A percentile compares a stretch with the other conserved stretches of the same genome.
phyloP scores from a whole-genome alignment of 1,139 yeast genomes.

The Hyphopichia wangnamkhiaoensis region DNA sequence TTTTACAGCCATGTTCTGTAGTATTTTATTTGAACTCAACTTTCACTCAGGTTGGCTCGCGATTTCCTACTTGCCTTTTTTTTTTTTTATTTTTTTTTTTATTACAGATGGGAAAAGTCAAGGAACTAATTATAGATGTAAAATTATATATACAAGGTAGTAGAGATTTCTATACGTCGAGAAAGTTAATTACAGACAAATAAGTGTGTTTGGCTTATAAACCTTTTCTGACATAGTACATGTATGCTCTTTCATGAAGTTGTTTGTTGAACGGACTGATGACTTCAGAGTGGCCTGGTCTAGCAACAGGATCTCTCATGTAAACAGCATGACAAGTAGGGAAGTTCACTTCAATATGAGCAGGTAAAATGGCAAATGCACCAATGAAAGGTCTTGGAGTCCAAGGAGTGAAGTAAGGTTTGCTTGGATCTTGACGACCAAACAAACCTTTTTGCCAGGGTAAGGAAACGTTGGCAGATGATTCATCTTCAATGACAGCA shows the following conservation, averaged over 20 bases:
- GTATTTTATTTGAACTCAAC: neutral
- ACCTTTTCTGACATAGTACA: conserved; percentile 87
- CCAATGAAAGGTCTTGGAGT: conserved; percentile 90
- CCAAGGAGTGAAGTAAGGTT: conserved; percentile 96
- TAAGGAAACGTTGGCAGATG: conserved; percentile 48
- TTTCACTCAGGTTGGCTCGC: neutral
- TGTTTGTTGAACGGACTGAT: conserved; percentile 84
- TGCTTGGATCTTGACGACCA: conserved; percentile 76
- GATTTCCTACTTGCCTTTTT: neutral
- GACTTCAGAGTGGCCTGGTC: conserved; percentile 97
- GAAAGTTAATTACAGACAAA: neutral
- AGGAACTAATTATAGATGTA: too few relatives aligned
- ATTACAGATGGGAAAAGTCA: too few relatives aligned
- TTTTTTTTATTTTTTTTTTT: neutral
- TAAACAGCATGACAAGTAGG: conserved; percentile 93
- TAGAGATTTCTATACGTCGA: neutral
- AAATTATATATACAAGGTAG: conserved; percentile 1
- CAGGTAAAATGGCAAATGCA: conserved; percentile 89
- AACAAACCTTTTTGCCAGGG: conserved; percentile 79
- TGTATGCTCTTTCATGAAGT: conserved; percentile 91
- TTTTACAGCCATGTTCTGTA: neutral
- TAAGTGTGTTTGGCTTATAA: conserved; percentile 47
- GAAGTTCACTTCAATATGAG: conserved; percentile 87
- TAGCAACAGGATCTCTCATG: conserved; percentile 93
- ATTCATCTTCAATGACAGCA: conserved; percentile 56